These are phyloP conservation scores for Rhodocollybia butyracea DNA, from an alignment of 768 basidiomycete species.

Conservation along the genomic window DNA sequence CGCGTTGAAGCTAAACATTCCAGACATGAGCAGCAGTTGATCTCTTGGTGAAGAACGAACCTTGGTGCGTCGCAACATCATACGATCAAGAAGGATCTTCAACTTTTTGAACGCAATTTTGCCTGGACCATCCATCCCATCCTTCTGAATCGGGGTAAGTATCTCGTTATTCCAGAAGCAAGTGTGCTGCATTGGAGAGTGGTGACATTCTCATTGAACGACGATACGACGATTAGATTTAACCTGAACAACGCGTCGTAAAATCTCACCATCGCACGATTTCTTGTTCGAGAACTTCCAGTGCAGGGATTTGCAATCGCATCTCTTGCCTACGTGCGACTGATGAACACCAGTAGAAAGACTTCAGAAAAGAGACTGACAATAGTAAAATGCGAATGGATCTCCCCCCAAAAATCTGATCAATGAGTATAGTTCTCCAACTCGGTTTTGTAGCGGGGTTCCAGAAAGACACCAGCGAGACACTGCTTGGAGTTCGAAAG, in stretches of 20 bases:
- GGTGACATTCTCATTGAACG: conserved; percentile 87
- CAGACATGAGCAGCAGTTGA: conserved; percentile 2
- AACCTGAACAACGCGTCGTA: no score
- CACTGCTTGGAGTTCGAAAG: conserved; percentile 79
- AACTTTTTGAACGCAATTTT: conserved; percentile 87
- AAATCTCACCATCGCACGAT: conserved; percentile 69
- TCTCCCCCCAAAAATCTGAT: conserved; percentile 91
- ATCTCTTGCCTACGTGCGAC: conserved; percentile 67
- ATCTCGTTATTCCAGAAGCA: conserved; percentile 99
- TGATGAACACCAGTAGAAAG: background rate
- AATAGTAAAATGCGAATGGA: conserved; percentile 90
- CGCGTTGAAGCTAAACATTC: conserved; percentile 71
- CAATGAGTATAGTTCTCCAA: conserved; percentile 97
- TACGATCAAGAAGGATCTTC: conserved; percentile 80
- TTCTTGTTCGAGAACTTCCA: conserved; percentile 89
- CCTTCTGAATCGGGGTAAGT: conserved; percentile 90
- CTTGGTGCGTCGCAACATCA: conserved; percentile 95
- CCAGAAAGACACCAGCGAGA: conserved; percentile 96
- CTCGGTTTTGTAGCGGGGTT: conserved; percentile 94
- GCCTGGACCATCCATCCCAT: conserved; percentile 81
- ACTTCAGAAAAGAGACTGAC: conserved; percentile 36
- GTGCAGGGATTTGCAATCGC: conserved; percentile 92
- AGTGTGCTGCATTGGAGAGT: conserved; percentile 85
- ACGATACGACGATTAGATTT: no score
- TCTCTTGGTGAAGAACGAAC: conserved; percentile 27